phyloP scores from a whole-genome alignment of 257 asterid species.

The Nicotiana knightiana region DNA sequence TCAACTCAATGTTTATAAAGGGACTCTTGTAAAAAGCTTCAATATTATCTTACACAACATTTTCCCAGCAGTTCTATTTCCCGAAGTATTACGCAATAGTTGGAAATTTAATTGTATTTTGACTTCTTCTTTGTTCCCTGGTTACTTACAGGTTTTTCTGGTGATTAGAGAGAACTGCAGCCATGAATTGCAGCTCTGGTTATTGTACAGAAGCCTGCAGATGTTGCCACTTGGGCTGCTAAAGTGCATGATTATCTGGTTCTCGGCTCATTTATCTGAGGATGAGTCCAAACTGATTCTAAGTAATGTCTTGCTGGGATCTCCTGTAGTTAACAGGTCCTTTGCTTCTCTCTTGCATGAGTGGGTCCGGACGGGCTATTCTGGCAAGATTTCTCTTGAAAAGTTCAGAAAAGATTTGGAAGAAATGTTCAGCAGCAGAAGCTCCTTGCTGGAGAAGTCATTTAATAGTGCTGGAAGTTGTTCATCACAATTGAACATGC shows the following conservation, averaged over 20 bases:
- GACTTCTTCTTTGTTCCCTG: conserved; percentile 27
- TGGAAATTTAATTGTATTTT: background rate
- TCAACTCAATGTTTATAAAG: background rate
- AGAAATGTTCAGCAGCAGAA: conserved; percentile 48
- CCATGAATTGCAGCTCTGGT: conserved; percentile 60
- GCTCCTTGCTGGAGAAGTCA: conserved; percentile 48
- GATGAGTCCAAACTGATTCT: conserved; percentile 48
- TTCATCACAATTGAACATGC: conserved; percentile 6
- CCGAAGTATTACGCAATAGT: background rate
- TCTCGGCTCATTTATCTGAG: conserved; percentile 59
- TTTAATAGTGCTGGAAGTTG: conserved; percentile 23
- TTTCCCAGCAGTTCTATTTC: background rate
- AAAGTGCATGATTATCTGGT: conserved; percentile 60
- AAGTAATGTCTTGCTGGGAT: conserved; percentile 38
- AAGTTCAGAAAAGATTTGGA: conserved; percentile 51
- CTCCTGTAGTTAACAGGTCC: conserved; percentile 39
- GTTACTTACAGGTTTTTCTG: conserved; percentile 56
- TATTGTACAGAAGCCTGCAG: conserved; percentile 54
- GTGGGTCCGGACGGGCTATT: conserved; percentile 60
- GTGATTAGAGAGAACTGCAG: conserved; percentile 48
- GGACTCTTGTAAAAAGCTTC: background rate
- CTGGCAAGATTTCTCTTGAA: conserved; percentile 56
- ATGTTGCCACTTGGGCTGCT: conserved; percentile 85
- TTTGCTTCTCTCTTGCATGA: conserved; percentile 38
- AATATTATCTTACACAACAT: background rate